Evolutionary conservation across 208 protist genomes (phyloP), one percentile per base, ranked within the genome.

Genomic region (Leishmania amazonensis): DNA sequence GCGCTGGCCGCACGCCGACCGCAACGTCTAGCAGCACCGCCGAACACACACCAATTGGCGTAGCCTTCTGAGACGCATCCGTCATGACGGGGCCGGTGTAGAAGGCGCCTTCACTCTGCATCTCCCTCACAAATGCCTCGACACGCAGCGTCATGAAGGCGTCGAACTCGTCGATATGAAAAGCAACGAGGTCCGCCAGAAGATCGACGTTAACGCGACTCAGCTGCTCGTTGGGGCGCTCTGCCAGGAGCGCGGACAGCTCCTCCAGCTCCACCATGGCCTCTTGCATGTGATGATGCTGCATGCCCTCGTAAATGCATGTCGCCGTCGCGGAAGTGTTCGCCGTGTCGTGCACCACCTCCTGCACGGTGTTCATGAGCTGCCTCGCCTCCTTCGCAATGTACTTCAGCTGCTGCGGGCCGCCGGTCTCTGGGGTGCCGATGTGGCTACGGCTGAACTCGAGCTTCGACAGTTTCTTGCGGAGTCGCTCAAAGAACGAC

Each of bases 141-240:
- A 96, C 65, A n/a, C 91, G 89, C 78, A 90, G 88, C 62, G 85
- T 85, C 64, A 88, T 88, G 67, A 98, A 94, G 31, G 92, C 86
- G 79, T 98, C 93, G 85, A 96, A 96, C 67, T 96, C 95, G 49
- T 88, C 87, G 68, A 94, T 91, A 82, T 98, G 93, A 54, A 94
- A 87, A 2, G 93, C 88, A 0, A 96, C 91, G 71, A 95, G 82
- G 80, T 98, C 92, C 13, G 83, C 62, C 35, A 98, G 86, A 28
- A 96, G 85, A 17, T 93, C 89, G 19, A 81, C 90, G 85, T 96
- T 90, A 35, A 95, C 81, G 68, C 90, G 92, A 76, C 88, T 94
- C 31, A 81, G 81, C 88, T 91, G 86, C 42, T 94, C 85, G 15
- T 68, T 86, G 24, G 88, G 85, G 17, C 80, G 67, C 60, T 81